These are phyloP conservation scores for Bipolaris sorokiniana DNA, from an alignment of 2,329 filamentous ascomycete genomes.

Conservation along the genomic window DNA sequence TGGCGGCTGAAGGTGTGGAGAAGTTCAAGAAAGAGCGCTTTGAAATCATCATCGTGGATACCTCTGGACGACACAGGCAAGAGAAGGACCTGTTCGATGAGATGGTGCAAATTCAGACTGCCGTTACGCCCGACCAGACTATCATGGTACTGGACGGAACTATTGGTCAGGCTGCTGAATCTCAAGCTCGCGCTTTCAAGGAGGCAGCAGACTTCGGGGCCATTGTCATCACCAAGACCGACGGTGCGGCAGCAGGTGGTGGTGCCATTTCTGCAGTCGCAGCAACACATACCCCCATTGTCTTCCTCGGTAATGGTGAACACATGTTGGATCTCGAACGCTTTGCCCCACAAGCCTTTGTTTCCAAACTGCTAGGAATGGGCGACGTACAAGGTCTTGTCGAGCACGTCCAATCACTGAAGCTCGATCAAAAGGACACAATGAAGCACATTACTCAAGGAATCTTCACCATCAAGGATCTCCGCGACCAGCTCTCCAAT, in stretches of 20 bases:
- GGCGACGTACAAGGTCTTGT: constrained; percentile 94
- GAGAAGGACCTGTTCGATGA: constrained; percentile 95
- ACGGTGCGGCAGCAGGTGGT: constrained; percentile 92
- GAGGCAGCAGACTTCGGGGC: constrained; percentile 95
- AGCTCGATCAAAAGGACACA: constrained; percentile 96
- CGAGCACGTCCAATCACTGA: constrained; percentile 94
- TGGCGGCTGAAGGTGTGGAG: constrained; percentile 93
- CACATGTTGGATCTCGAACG: constrained; percentile 94
- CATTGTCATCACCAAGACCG: constrained; percentile 98
- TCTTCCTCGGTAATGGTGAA: constrained; percentile 97
- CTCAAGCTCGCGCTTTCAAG: constrained; percentile 95
- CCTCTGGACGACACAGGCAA: constrained; percentile 91
- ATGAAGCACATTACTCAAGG: constrained; percentile 99
- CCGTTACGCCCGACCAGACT: constrained; percentile 91
- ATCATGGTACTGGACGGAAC: constrained; percentile 98
- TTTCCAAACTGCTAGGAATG: constrained; percentile 94
- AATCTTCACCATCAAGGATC: constrained; percentile 92
- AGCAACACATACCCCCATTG: constrained; percentile 93
- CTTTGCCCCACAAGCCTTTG: constrained; percentile 90
- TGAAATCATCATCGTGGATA: constrained; percentile 98
- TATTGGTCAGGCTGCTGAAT: constrained; percentile 94
- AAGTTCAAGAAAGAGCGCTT: constrained; percentile 99
- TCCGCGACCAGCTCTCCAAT: constrained; percentile 93
- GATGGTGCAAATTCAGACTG: constrained; percentile 94
- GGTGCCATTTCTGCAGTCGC: constrained; percentile 97